Evolutionary conservation across 768 basidiomycete species (phyloP), one percentile per base, ranked within the genome.

Genomic region (Suillus decipiens): DNA sequence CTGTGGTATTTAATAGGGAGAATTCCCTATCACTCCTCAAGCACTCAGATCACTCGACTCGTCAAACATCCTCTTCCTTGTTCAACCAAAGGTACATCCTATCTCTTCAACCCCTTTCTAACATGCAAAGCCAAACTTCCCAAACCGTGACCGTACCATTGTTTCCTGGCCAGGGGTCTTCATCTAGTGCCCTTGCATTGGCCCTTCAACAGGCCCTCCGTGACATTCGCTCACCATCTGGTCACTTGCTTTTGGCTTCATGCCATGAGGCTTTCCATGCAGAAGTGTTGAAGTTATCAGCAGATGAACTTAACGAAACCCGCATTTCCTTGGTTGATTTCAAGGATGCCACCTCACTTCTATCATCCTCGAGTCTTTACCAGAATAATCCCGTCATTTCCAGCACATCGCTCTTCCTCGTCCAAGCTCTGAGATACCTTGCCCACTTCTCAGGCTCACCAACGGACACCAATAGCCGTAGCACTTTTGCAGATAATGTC

Each of bases 111-210:
- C 47, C 65, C 60, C 62, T 60, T 14, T 37, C 0, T 50, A 11
- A 5, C 2, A 56, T 56, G 55, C 8, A 37, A 24, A 37, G 4
- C 9, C 22, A 36, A 10, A 28, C 37, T 5, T 39, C 36, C 0
- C 22, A n/a, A 24, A 59, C 43, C 7, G 36, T 75, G 63, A 14
- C 67, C 33, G 67, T 88, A 51, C 86, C 84, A 4, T 71, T 86
- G 19, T 88, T 88, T 66, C 78, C 83, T 50, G 86, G 86, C 7
- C 87, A 88, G 68, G 87, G 84, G 3, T 78, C 81, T 3, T 57
- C 76, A 12, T 71, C 73, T 14, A 64, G 76, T 28, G 76, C 75
- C 54, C 64, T 77, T 33, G 60, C 65, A 17, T 69, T 72, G 37
- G 74, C 76, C 17, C 72, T 73, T 8, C 72, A 76, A 31, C 79